Evolutionary conservation across 2,329 filamentous ascomycete genomes (phyloP), one percentile per base, ranked within the genome.

Genomic region (Fusarium globosum): DNA sequence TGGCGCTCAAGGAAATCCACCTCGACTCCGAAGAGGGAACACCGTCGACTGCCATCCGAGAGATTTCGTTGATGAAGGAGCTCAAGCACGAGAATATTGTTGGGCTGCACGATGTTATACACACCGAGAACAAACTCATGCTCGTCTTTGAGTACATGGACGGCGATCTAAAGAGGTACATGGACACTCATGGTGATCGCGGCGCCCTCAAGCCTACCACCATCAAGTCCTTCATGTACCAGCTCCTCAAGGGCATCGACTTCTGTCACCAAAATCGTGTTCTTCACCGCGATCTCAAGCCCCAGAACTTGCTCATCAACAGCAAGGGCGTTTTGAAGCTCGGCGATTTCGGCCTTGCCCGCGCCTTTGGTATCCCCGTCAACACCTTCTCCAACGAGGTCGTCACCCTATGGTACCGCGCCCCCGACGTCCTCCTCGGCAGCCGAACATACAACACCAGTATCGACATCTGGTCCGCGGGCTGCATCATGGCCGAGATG

Each of bases 401-500:
- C 65, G 96, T 98, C 48, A 98, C 96, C 1, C 88, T 98, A 23
- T 98, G 96, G 96, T 99, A 99, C 82, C 93, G 96, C 48, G 96
- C 96, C 2, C 96, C 96, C 1, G 96, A 99, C 79, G 96, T 99
- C 52, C 89, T 99, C 58, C 89, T 99, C 51, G 96, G 96, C 59
- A 96, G 93, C 78, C 88, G 96, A 74, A 98, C 96, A 28, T 99
- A 99, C 86, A 99, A 97, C 84, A 99, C 96, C n/a, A 97, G 94
- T 84, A 98, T 99, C 82, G 96, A 99, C 80, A 98, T 99, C 81
- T 99, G 96, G 96, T 97, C 94, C 12, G 96, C 96, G 12, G 96
- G 96, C 64, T 99, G 96, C 83, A 99, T 99, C 86, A 98, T 99
- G 96, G 96, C 96, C 15, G 96, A 99, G 84, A 98, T 99, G 95